A percentile compares a stretch with the other conserved stretches of the same genome.
These are phyloP conservation scores for Epichloe uncinata DNA, from an alignment of 2,329 filamentous ascomycete species.

Conservation along the genomic window DNA sequence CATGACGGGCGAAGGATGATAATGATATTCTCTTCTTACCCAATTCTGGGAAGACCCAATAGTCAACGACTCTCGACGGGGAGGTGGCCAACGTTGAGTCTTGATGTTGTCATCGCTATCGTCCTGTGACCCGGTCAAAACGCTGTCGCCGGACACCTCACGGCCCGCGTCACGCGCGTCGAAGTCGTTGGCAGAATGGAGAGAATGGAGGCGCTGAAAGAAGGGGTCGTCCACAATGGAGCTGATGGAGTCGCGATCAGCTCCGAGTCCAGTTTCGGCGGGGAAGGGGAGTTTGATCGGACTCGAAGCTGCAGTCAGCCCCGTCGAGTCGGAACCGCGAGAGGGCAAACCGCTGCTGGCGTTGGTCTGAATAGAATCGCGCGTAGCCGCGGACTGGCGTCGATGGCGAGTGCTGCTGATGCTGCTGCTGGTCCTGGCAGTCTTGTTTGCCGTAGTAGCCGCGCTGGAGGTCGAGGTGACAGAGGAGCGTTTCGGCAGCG, in stretches of 20 bases:
- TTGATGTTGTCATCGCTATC: conserved; percentile 27
- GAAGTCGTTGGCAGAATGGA: conserved; percentile 20
- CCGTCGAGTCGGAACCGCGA: conserved; percentile 6
- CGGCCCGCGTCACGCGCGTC: conserved; percentile 13
- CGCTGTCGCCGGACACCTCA: conserved; percentile 12
- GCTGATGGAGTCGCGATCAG: conserved; percentile 33
- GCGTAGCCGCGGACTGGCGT: conserved; percentile 10
- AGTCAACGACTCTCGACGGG: conserved; percentile 36
- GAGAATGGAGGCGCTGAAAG: conserved; percentile 33
- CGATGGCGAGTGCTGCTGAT: conserved; percentile 2
- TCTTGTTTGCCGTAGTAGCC: background rate
- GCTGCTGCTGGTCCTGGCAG: conserved; percentile 2
- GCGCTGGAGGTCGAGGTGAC: background rate
- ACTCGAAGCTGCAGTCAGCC: conserved; percentile 5
- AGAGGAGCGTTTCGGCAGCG: conserved; percentile 6
- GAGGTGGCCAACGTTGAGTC: conserved; percentile 28
- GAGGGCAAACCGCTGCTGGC: conserved; percentile 9
- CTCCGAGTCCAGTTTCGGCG: conserved; percentile 12
- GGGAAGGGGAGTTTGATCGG: conserved; percentile 9
- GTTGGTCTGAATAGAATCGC: conserved; percentile 13
- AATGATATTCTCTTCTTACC: conserved; percentile 18
- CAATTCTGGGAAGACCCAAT: conserved; percentile 21
- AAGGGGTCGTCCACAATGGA: conserved; percentile 44
- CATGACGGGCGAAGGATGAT: background rate
- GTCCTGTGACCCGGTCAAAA: conserved; percentile 14